Conservation (phyloP, 768 basidiomycete species). For the Suillus fuscotomentosus region DNA sequence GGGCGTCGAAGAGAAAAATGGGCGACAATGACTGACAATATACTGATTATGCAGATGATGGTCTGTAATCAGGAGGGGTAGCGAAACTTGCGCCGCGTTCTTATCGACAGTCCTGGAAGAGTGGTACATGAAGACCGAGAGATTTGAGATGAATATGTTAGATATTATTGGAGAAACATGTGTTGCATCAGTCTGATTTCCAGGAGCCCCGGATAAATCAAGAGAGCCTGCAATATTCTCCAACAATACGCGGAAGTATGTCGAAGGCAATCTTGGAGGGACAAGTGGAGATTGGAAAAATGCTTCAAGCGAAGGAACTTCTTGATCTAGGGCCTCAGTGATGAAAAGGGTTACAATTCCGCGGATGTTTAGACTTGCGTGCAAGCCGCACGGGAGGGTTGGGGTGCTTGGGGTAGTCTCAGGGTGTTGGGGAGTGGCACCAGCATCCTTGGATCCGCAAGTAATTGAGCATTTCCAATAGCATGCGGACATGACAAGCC, state of each 20-base stretch:
- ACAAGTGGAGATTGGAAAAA: slow-evolving; percentile 63
- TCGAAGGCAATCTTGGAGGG: slow-evolving; percentile 47
- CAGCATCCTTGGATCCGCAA: slow-evolving; percentile 22
- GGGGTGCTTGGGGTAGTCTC: slow-evolving; percentile 15
- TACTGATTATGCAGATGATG: slow-evolving; percentile 63
- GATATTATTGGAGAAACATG: slow-evolving; percentile 4
- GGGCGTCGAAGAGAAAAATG: slow-evolving; percentile 24
- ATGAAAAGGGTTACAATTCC: slow-evolving; percentile 50
- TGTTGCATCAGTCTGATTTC: slow-evolving; percentile 7
- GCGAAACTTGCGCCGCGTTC: slow-evolving; percentile 34
- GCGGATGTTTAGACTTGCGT: slow-evolving; percentile 35
- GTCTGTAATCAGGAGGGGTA: slow-evolving; percentile 77
- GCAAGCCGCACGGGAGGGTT: slow-evolving; percentile 27
- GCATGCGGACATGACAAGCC: slow-evolving; percentile 53
- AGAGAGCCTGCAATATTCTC: slow-evolving; percentile 32
- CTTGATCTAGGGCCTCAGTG: slow-evolving; percentile 22
- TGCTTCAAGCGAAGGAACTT: slow-evolving; percentile 18
- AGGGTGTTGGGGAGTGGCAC: slow-evolving; percentile 7
- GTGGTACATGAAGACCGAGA: slow-evolving; percentile 58
- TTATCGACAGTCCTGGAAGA: slow-evolving; percentile 6
- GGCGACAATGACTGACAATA: slow-evolving; percentile 41
- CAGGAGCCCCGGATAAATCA: slow-evolving; percentile 17
- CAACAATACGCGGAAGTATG: slow-evolving; percentile 55
- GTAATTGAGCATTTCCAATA: slow-evolving; percentile 42
- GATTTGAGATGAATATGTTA: slow-evolving; percentile 36